Evolutionary conservation across 495 filamentous ascomycete species (phyloP).

Genomic region (Podospora pseudoanserina): DNA sequence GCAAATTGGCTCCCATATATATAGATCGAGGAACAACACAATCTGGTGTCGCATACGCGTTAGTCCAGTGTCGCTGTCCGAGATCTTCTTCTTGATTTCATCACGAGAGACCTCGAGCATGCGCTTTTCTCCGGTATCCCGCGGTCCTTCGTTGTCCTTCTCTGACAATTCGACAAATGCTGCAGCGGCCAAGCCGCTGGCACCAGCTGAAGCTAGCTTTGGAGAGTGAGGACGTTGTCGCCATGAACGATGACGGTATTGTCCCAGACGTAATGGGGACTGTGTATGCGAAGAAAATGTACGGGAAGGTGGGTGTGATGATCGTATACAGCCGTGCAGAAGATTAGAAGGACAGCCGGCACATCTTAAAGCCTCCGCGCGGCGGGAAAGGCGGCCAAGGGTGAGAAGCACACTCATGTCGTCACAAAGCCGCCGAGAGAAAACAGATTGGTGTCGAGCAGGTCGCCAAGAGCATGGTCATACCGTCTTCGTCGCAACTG

Average conservation of each 20-base stretch:
- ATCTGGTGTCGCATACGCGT: slow-evolving; percentile 51
- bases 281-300: slow-evolving; percentile 4
- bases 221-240: slow-evolving; percentile 6
- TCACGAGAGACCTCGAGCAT: slow-evolving; percentile 79
- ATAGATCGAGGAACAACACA: slow-evolving; percentile 62
- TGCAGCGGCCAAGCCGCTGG: slow-evolving; percentile 40
- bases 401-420: slow-evolving; percentile 31
- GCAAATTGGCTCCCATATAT: slow-evolving; percentile 80
- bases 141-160: slow-evolving; percentile 53
- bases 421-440: slow-evolving; percentile 15
- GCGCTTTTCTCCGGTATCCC: slow-evolving; percentile 71
- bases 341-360: neutral
- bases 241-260: slow-evolving; percentile 21
- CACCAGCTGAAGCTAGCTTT: slow-evolving; percentile 40
- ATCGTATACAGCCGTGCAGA: neutral
- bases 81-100: slow-evolving; percentile 66
- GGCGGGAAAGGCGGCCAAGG: slow-evolving; percentile 29
- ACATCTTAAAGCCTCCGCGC: slow-evolving; percentile 16
- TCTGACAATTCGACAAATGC: slow-evolving; percentile 74
- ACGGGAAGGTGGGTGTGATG: neutral
- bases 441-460: slow-evolving; percentile 5
- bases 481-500: slow-evolving; percentile 14
- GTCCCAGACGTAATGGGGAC: slow-evolving; percentile 3
- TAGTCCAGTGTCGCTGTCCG: slow-evolving; percentile 56
- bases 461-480: slow-evolving; percentile 19